A percentile compares a stretch with the other conserved stretches of the same genome.
phyloP scores from a whole-genome alignment of 192 early-diverging fungal genomes.

The Linnemannia exigua region DNA sequence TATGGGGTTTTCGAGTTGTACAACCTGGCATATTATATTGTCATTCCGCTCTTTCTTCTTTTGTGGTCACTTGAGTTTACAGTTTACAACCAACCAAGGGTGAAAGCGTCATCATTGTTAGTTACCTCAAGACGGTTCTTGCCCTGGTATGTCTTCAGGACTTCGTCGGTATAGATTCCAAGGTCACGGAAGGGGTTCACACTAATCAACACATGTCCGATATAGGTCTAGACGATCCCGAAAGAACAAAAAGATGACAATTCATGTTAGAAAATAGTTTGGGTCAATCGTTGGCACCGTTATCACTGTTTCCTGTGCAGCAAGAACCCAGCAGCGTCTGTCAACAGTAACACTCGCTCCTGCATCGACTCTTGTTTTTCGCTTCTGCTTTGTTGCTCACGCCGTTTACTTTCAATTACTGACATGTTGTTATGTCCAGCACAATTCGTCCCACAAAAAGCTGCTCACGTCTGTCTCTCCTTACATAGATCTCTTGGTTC shows the following conservation, averaged over 20 bases:
- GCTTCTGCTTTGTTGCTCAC: not conserved
- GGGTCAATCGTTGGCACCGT: not conserved
- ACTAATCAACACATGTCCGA: constrained; percentile 89
- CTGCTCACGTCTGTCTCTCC: constrained; percentile 22
- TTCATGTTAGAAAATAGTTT: constrained; percentile 4
- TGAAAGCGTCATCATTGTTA: constrained; percentile 37
- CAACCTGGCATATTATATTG: not conserved
- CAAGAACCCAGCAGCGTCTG: not conserved
- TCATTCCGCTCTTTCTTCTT: not conserved
- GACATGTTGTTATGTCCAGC: not conserved
- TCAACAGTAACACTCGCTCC: not conserved
- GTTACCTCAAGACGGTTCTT: constrained; percentile 85
- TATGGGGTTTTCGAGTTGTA: not conserved
- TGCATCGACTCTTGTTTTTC: not conserved
- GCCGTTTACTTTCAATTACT: not conserved
- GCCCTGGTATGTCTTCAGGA: constrained; percentile 89
- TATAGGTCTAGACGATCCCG: constrained; percentile 82
- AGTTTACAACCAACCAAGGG: not conserved
- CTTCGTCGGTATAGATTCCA: constrained; percentile 93
- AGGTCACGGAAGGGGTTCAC: constrained; percentile 98
- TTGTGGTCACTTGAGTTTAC: not conserved
- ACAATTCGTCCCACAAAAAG: not conserved
- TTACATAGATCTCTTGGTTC: constrained; percentile 91
- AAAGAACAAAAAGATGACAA: not conserved
- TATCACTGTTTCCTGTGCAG: not conserved